Base-by-base conservation (phyloP, 2,329 filamentous ascomycete species). In the Talaromyces sp. region DNA sequence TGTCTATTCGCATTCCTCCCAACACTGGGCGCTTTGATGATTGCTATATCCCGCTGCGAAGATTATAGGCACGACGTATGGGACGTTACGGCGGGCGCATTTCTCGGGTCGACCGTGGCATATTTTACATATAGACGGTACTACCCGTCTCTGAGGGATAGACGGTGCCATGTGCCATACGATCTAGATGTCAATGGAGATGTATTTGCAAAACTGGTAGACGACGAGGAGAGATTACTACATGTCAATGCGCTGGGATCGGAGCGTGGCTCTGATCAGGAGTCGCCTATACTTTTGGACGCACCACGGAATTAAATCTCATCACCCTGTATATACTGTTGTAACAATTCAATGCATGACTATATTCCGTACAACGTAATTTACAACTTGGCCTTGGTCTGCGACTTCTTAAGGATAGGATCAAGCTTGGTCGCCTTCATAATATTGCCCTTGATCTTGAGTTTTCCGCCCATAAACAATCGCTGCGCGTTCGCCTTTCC, bases 401-500 rank as follows among this genome's bases (percentile, higher is more conserved):
- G 90, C 43, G 91, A 90, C 85, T 93, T 95, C 85, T 92, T 93
- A 70, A 97, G 82, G 73, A 98, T 90, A 47, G 92, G 91, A 81
- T 97, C 93, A 81, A 97, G 87, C 88, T 96, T 97, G 67, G 93
- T 97, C 43, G 95, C 79, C 87, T 97, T 97, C 94, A 98, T 98
- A 67, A 98, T 88, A 78, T 98, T 93, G 69, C 95, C 95, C 87
- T 93, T 96, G 77, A 98, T 87, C 90, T 98, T 99, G 76, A 99
- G 85, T 86, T 97, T 97, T 73, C 95, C 95, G n/a, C 87, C 87
- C 94, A 99, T 98, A 83, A 98, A 97, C 69, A 99, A 83, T 72
- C 89, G 89, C 85, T 99, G 95, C 65, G 95, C 93, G 76, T 97
- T 97, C 73, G 91, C 92, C 84, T 96, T 92, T 76, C 95, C 95